Evolutionary conservation across 495 filamentous ascomycete genomes (phyloP), one percentile per base, ranked within the genome.

Genomic region (Penicillium chermesinum): DNA sequence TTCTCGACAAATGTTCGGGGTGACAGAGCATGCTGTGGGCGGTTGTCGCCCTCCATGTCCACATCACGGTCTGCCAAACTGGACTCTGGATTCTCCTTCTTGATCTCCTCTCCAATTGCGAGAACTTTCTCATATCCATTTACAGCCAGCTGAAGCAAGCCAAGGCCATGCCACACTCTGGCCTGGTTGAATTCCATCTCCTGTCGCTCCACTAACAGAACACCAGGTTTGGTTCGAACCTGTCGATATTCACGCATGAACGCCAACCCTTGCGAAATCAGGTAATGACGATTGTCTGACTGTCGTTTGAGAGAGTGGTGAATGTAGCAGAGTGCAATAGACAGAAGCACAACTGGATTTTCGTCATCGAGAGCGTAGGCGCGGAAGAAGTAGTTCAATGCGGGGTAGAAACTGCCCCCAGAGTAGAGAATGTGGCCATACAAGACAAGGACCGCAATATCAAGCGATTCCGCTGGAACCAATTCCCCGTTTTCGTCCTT

Each of bases 101-200:
- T 62, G 15, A 79, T 75, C 44, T 67, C 47, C 41, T 65, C 53
- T 25, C 74, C 72, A 12, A 82, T 40, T 16, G 67, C 53, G 32
- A 81, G 64, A 27, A 81, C 76, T 40, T 74, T 71, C 49, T 82
- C 66, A 61, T 96, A 98, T 42, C 79, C 87, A 22, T 83, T 78
- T 13, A 87, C 69, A 2, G 93, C 91, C 12, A 95, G 62, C 61
- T 91, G 86, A 12, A 74, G 71, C 25, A 97, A 64, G 1, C 91
- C 89, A 7, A 97, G 76, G 32, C 86, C 70, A 57, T 95, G 88
- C 65, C 85, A 96, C 2, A 85, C 77, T 10, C 89, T 76, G 15
- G 80, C 93, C 38, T 90, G 77, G 57, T 98, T 97, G 65, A 86
- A 97, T 49, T 95, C 86, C 16, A 89, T 88, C 64, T 97, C 93